A percentile compares a stretch with the other conserved stretches of the same genome.
These are phyloP conservation scores for Termitomyces sp. DNA, from an alignment of 768 basidiomycete genomes.

Conservation along the genomic window DNA sequence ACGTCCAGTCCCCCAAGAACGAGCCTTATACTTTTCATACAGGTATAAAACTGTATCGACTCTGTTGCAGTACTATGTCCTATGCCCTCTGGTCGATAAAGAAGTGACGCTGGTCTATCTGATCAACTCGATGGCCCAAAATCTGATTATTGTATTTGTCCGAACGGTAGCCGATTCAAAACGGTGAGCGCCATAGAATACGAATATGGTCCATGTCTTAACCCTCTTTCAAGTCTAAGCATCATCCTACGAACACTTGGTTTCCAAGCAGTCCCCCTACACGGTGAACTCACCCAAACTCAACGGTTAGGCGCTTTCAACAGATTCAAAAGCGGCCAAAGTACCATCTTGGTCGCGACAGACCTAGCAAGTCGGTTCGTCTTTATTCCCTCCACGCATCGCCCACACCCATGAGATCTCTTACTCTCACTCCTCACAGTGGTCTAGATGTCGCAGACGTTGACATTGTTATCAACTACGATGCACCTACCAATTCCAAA, in stretches of 20 bases:
- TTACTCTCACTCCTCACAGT: constrained; percentile 28
- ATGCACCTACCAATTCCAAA: constrained; percentile 93
- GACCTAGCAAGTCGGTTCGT: constrained; percentile 85
- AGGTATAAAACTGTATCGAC: constrained; percentile 96
- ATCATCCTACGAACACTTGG: constrained; percentile 90
- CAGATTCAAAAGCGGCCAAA: constrained; percentile 89
- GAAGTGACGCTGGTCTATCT: constrained; percentile 87
- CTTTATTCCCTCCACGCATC: background rate
- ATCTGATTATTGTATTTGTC: constrained; percentile 92
- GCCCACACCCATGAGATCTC: background rate
- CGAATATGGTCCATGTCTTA: background rate
- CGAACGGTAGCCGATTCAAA: constrained; percentile 89
- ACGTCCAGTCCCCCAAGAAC: background rate
- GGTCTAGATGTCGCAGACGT: constrained; percentile 93
- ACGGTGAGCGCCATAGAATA: constrained; percentile 36
- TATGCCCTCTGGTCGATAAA: constrained; percentile 85
- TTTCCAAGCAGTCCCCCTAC: constrained; percentile 90
- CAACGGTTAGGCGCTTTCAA: constrained; percentile 85
- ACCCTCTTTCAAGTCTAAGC: constrained; percentile 49
- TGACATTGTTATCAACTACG: constrained; percentile 95
- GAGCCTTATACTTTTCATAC: constrained; percentile 4
- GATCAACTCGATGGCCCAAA: constrained; percentile 79
- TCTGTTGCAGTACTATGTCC: constrained; percentile 88
- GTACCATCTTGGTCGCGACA: constrained; percentile 89
- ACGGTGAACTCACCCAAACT: constrained; percentile 90